Evolutionary conservation across 768 basidiomycete genomes (phyloP).

Genomic region (Pleurotus tuber-regium): DNA sequence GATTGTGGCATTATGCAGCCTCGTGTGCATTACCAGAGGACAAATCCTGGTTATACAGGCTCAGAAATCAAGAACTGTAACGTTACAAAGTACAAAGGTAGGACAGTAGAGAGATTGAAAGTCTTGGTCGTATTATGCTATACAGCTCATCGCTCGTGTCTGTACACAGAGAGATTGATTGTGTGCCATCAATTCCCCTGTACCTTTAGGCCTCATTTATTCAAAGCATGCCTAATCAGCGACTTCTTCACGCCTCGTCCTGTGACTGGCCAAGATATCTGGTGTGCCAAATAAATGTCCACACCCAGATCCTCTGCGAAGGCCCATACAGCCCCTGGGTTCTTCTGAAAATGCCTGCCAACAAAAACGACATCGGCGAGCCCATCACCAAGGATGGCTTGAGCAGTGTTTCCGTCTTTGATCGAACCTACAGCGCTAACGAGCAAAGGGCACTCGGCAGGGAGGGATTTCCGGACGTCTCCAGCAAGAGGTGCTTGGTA

Average conservation of each 20-base stretch:
- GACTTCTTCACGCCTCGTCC: conserved; percentile 25
- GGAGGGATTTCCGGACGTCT: conserved; percentile 43
- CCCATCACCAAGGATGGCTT: conserved; percentile 53
- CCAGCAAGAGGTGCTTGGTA: conserved; percentile 38
- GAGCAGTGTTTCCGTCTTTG: conserved; percentile 49
- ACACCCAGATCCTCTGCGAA: conserved; percentile 59
- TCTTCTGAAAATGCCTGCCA: conserved; percentile 57
- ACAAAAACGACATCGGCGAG: conserved; percentile 59
- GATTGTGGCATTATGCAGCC: no score
- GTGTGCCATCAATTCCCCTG: no score
- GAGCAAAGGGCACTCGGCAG: conserved; percentile 34
- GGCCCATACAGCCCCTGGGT: conserved; percentile 49
- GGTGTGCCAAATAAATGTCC: conserved; percentile 42
- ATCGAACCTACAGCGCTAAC: conserved; percentile 56
- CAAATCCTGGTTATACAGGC: no score
- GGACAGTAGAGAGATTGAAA: no score
- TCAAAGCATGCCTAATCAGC: not conserved
- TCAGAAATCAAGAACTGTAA: no score
- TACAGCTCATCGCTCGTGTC: no score
- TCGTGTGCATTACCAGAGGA: no score
- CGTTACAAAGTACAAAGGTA: no score
- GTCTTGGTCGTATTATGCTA: no score
- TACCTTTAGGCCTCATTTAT: no score
- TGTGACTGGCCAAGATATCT: conserved; percentile 55
- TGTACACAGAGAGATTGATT: no score